These are phyloP conservation scores for Pholiota molesta DNA, from an alignment of 768 basidiomycete species.

Conservation along the genomic window DNA sequence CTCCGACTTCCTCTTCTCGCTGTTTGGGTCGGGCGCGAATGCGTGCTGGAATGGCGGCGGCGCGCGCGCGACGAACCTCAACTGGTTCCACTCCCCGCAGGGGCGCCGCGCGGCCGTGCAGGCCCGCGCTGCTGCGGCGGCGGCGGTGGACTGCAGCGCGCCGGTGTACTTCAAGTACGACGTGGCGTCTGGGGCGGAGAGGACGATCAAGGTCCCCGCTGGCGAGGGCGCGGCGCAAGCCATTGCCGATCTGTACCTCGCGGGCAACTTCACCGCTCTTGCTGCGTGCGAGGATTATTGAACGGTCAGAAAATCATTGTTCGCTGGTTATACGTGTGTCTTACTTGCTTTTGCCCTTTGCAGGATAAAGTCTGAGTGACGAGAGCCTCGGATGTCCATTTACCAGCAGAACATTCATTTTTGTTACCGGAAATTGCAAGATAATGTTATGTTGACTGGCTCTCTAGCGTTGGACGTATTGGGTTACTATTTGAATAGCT, in stretches of 20 bases:
- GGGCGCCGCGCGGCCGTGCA: neutral
- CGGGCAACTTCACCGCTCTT: neutral
- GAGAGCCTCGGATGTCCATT: too few species aligned
- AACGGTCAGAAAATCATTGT: neutral
- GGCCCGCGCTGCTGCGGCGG: neutral
- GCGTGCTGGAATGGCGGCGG: conserved; percentile 11
- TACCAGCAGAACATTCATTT: too few species aligned
- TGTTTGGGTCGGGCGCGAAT: conserved; percentile 7
- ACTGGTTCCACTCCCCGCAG: conserved; percentile 14
- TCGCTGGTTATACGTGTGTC: neutral
- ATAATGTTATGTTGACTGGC: too few species aligned
- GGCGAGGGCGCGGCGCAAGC: neutral
- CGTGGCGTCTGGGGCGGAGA: neutral
- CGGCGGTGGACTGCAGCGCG: neutral
- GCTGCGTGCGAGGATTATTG: neutral
- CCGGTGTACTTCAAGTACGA: neutral
- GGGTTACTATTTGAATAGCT: too few species aligned
- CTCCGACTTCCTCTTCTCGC: conserved; percentile 9
- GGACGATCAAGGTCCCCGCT: neutral
- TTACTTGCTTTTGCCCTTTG: neutral
- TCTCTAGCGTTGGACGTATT: too few species aligned
- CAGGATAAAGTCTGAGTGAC: neutral
- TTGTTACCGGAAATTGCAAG: too few species aligned
- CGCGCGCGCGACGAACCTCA: conserved; percentile 1
- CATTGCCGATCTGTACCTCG: neutral